phyloP scores from a whole-genome alignment of 2,329 filamentous ascomycete species.

The Nigrospora osmanthi region DNA sequence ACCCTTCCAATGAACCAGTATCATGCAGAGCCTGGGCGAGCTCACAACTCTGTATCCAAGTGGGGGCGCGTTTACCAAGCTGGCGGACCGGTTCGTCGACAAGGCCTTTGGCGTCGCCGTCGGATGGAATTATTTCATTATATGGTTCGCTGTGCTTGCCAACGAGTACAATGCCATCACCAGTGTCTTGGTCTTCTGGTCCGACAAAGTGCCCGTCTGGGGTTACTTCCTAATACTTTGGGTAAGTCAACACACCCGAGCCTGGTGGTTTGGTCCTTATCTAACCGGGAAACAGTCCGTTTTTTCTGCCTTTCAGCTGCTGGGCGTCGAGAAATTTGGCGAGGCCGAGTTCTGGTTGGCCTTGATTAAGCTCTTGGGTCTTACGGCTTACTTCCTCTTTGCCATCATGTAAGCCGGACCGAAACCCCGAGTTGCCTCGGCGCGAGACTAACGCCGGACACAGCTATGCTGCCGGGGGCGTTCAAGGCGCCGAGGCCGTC shows the following conservation, averaged over 20 bases:
- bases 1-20: constrained; percentile 28
- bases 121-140: constrained; percentile 66
- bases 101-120: constrained; percentile 61
- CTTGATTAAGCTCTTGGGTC: constrained; percentile 60
- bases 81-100: constrained; percentile 65
- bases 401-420: constrained; percentile 45
- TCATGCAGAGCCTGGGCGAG: constrained; percentile 70
- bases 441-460: constrained; percentile 2
- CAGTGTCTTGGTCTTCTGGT: constrained; percentile 61
- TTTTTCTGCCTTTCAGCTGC: constrained; percentile 60
- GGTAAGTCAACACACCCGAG: constrained; percentile 29
- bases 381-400: constrained; percentile 68
- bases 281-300: constrained; percentile 25
- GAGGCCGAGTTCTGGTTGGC: constrained; percentile 78
- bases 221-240: constrained; percentile 69
- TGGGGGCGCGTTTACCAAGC: constrained; percentile 62
- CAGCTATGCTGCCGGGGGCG: constrained; percentile 58
- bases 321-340: constrained; percentile 68
- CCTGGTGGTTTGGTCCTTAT: not conserved
- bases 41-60: constrained; percentile 66
- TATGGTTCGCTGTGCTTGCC: constrained; percentile 57
- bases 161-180: constrained; percentile 67
- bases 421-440: not conserved
- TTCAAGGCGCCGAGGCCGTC: constrained; percentile 50
- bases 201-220: constrained; percentile 52